phyloP scores from a whole-genome alignment of 495 filamentous ascomycete species.

The Aspergillus diversus region DNA sequence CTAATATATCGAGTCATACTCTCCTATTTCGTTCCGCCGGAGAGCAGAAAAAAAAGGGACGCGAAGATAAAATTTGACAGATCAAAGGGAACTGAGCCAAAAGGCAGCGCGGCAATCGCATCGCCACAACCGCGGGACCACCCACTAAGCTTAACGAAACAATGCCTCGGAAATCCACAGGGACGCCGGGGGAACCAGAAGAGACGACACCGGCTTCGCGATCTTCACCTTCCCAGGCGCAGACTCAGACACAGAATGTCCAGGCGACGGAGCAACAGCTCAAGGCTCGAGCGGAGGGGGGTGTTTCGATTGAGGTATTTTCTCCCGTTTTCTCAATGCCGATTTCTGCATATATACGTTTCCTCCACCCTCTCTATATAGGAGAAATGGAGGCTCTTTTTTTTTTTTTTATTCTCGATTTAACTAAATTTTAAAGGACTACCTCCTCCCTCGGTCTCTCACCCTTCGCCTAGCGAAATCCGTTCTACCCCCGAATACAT shows the following conservation, averaged over 20 bases:
- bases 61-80: too few relatives aligned
- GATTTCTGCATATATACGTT: too few relatives aligned
- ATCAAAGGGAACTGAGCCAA: neutral
- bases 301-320: conserved; percentile 49
- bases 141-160: neutral
- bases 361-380: too few relatives aligned
- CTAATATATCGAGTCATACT: too few relatives aligned
- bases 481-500: conserved; percentile 94
- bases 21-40: too few relatives aligned
- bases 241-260: conserved; percentile 24
- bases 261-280: conserved; percentile 52
- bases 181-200: neutral
- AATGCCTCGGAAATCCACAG: conserved; percentile 26
- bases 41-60: too few relatives aligned
- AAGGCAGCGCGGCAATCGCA: neutral
- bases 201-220: neutral
- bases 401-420: too few relatives aligned
- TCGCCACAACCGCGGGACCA: neutral
- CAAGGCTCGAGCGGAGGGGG: conserved; percentile 48
- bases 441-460: conserved; percentile 90
- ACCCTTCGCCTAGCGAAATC: conserved; percentile 92
- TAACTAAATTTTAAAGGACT: conserved; percentile 61
- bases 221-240: conserved; percentile 2
- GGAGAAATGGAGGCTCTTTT: too few relatives aligned
- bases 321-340: neutral